phyloP scores from a whole-genome alignment of 352 stramenopile species.

The Phytophthora meadii region DNA sequence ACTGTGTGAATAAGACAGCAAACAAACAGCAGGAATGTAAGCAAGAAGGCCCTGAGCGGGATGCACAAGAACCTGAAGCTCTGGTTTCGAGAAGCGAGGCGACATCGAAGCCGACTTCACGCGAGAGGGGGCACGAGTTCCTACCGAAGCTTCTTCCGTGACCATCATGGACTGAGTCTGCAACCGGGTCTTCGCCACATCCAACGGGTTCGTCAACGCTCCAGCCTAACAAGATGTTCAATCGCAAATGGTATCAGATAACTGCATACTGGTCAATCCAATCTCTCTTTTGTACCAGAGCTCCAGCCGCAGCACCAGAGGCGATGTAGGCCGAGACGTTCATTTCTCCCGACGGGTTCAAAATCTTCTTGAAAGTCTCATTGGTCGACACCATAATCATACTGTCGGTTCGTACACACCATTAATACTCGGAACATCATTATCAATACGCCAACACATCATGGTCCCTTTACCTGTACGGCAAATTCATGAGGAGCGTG shows the following conservation, averaged over 20 bases:
- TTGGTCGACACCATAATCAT: slow-evolving; percentile 99
- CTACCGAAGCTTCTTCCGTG: slow-evolving; percentile 67
- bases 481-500: slow-evolving; percentile 98
- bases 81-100: slow-evolving; percentile 47
- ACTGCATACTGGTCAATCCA: neutral
- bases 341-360: slow-evolving; percentile 89
- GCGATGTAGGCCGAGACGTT: slow-evolving; percentile 93
- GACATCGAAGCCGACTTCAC: slow-evolving; percentile 40
- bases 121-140: slow-evolving; percentile 37
- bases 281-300: slow-evolving; percentile 69
- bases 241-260: neutral
- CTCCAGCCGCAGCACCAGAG: slow-evolving; percentile 93
- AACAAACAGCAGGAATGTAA: slow-evolving; percentile 45
- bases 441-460: too few species aligned
- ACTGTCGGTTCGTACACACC: slow-evolving; percentile 41
- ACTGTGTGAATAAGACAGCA: slow-evolving; percentile 61
- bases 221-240: slow-evolving; percentile 51
- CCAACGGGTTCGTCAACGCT: slow-evolving; percentile 96
- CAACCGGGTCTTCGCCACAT: slow-evolving; percentile 98
- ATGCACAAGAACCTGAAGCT: slow-evolving; percentile 65
- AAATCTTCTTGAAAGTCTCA: slow-evolving; percentile 96
- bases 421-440: neutral
- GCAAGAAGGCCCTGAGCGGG: slow-evolving; percentile 32
- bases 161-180: slow-evolving; percentile 93
- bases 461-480: slow-evolving; percentile 82